Evolutionary conservation across 1,139 yeast species (phyloP).

Genomic region (Lodderomyces beijingensis): DNA sequence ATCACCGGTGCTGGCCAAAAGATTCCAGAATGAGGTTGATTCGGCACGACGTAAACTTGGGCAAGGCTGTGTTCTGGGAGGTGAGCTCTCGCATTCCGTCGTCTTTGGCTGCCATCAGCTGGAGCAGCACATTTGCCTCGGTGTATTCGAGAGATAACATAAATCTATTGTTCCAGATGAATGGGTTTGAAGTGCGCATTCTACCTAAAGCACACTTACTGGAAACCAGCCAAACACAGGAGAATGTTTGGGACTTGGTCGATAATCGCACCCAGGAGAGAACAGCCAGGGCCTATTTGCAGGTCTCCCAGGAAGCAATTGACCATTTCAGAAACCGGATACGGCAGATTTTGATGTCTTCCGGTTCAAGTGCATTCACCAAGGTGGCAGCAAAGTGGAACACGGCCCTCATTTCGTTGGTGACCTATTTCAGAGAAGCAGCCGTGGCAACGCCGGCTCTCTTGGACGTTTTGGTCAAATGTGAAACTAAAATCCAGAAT

Average conservation of each 20-base stretch:
- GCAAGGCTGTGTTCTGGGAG: constrained; percentile 93
- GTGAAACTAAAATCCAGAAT: constrained; percentile 92
- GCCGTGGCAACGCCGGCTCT: constrained; percentile 77
- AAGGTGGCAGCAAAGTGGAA: constrained; percentile 97
- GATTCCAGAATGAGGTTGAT: constrained; percentile 88
- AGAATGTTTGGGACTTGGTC: constrained; percentile 89
- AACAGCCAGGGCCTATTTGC: constrained; percentile 83
- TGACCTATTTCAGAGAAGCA: constrained; percentile 91
- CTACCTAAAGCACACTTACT: constrained; percentile 54
- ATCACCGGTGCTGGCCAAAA: constrained; percentile 92
- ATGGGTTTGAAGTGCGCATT: constrained; percentile 91
- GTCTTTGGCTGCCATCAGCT: constrained; percentile 65
- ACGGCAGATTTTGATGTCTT: constrained; percentile 87
- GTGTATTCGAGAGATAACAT: constrained; percentile 91
- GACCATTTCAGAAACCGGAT: constrained; percentile 79
- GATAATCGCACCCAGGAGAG: constrained; percentile 73
- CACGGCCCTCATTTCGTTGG: constrained; percentile 80
- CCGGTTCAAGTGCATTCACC: constrained; percentile 94
- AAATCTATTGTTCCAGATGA: constrained; percentile 81
- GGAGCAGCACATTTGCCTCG: constrained; percentile 82
- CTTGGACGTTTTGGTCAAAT: constrained; percentile 77
- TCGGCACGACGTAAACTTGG: constrained; percentile 88
- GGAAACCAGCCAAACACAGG: constrained; percentile 46
- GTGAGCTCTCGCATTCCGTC: constrained; percentile 72
- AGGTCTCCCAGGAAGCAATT: constrained; percentile 78